These are phyloP conservation scores for Trifolium dubium DNA, from an alignment of 306 rosid species.

Conservation along the genomic window DNA sequence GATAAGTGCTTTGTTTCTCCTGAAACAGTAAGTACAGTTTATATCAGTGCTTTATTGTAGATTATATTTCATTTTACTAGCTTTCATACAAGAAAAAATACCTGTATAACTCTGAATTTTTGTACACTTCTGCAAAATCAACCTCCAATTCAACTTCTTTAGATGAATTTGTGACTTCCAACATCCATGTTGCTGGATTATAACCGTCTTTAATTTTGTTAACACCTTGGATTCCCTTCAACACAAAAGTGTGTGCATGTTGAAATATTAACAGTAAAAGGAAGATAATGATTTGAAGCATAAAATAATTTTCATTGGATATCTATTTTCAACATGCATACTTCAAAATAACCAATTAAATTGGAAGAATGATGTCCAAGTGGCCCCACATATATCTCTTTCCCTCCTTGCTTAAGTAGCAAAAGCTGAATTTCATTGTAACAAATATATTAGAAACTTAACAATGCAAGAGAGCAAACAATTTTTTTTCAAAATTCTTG, in stretches of 20 bases:
- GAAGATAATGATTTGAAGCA: neutral
- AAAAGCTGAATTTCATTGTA: constrained; percentile 47
- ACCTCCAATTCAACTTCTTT: neutral
- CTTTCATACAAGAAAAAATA: constrained; percentile 23
- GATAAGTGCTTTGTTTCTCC: constrained; percentile 58
- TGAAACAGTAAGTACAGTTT: constrained; percentile 37
- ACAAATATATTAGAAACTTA: constrained; percentile 14
- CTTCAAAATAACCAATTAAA: constrained; percentile 53
- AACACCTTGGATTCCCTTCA: constrained; percentile 54
- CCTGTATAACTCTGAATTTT: constrained; percentile 53
- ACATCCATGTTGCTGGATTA: neutral
- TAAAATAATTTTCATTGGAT: constrained; percentile 8
- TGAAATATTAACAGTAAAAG: neutral
- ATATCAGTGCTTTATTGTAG: neutral
- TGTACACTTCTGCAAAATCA: neutral
- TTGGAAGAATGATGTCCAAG: constrained; percentile 54
- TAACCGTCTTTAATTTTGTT: constrained; percentile 52
- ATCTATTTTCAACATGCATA: constrained; percentile 24
- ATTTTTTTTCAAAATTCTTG: neutral
- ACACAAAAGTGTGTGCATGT: constrained; percentile 14
- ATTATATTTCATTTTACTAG: neutral
- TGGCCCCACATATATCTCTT: constrained; percentile 57
- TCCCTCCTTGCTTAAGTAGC: constrained; percentile 59
- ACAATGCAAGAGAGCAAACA: constrained; percentile 19
- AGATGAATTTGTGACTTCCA: neutral